These are phyloP conservation scores for Cicer pinnatifidum DNA, from an alignment of 306 rosid species.

Conservation along the genomic window DNA sequence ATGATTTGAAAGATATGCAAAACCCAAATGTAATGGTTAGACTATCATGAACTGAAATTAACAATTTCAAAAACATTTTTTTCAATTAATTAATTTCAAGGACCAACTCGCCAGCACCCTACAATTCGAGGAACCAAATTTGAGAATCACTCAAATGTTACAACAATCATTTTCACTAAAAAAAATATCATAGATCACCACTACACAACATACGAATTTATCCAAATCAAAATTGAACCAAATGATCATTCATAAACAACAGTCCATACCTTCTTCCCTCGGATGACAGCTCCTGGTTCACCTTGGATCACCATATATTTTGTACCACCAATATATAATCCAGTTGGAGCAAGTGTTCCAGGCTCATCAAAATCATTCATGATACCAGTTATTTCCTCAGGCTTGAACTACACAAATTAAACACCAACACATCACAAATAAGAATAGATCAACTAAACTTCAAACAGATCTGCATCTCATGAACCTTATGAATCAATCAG, in stretches of 20 bases:
- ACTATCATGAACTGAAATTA: too few species aligned
- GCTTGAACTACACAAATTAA: conserved; percentile 57
- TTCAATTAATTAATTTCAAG: not conserved
- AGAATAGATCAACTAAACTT: conserved; percentile 18
- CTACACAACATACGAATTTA: not conserved
- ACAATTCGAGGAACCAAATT: not conserved
- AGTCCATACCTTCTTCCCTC: conserved; percentile 81
- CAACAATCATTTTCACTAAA: not conserved
- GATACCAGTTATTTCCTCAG: conserved; percentile 69
- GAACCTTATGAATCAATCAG: conserved; percentile 10
- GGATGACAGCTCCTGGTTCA: conserved; percentile 75
- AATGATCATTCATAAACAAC: not conserved
- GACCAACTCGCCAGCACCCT: not conserved
- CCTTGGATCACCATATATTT: conserved; percentile 96
- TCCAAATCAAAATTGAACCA: conserved; percentile 20
- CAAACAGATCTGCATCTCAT: conserved; percentile 39
- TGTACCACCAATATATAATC: conserved; percentile 74
- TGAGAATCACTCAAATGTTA: not conserved
- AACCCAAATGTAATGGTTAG: too few species aligned
- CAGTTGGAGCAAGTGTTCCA: conserved; percentile 87
- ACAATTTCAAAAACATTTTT: not conserved
- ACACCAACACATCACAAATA: conserved; percentile 10
- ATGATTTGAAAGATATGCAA: too few species aligned
- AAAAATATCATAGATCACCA: not conserved
- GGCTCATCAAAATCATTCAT: conserved; percentile 72